A percentile compares a stretch with the other conserved stretches of the same genome.
Evolutionary conservation across 2,329 filamentous ascomycete species (phyloP).

Genomic region (Penicillium sp.): DNA sequence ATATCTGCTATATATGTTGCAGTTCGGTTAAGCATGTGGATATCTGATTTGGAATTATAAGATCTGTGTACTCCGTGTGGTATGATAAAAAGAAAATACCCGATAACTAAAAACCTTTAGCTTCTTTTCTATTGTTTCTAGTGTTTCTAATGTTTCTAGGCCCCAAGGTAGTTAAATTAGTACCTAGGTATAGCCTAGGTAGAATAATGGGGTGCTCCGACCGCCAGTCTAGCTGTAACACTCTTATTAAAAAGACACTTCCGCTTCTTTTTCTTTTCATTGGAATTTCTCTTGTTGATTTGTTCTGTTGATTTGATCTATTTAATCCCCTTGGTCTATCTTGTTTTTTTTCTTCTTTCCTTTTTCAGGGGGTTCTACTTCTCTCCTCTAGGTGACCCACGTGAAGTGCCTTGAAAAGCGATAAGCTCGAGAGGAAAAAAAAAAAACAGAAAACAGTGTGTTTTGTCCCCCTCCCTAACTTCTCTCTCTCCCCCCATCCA

Average conservation of each 20-base stretch:
- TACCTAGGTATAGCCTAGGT: background rate
- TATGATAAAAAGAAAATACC: too few relatives aligned
- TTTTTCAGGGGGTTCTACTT: background rate
- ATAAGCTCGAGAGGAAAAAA: background rate
- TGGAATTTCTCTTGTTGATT: background rate
- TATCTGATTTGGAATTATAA: background rate
- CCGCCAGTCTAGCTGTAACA: slow-evolving; percentile 1
- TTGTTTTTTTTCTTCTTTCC: background rate
- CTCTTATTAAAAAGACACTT: slow-evolving; percentile 1
- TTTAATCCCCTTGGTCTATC: background rate
- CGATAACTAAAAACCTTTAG: background rate
- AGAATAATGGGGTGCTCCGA: background rate
- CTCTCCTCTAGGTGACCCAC: background rate
- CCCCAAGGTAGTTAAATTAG: background rate
- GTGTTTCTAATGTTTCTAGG: background rate
- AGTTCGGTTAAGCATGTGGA: background rate
- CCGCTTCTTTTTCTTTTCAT: background rate
- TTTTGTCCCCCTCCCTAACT: background rate
- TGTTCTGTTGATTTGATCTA: background rate
- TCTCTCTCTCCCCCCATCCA: background rate
- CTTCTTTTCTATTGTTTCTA: background rate
- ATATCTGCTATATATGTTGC: background rate
- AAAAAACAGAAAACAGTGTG: slow-evolving; percentile 1
- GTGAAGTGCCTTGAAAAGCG: background rate
- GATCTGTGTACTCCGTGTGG: background rate